Evolutionary conservation across 352 stramenopile genomes (phyloP), one percentile per base, ranked within the genome.

Genomic region (Phytophthora palmivora): DNA sequence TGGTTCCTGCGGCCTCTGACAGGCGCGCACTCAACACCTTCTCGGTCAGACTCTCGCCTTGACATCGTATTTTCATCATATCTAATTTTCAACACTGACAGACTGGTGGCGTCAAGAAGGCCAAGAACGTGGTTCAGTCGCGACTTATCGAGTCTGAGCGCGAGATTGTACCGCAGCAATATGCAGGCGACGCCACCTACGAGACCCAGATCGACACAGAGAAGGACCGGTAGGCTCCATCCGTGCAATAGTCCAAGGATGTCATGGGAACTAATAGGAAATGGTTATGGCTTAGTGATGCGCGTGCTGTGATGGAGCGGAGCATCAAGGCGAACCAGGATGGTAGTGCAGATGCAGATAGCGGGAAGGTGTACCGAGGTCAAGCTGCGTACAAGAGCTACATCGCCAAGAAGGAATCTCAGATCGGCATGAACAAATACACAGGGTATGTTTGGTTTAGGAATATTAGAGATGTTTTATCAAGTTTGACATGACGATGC

Each of bases 371-470:
- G 19, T 96, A 96, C 69, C 80, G 78, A 41, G 88, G 88, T n/a
- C 78, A 94, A 47, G 75, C 86, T 12, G 82, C 66, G 16, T 96
- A 96, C 72, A 93, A 94, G 61, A 94, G 90, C 65, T 96, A 96
- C 62, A 82, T 94, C 12, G 75, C 79, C 16, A 97, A 97, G 70
- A 94, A 94, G 38, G 88, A 94, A 42, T 87, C 84, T 10, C 82
- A 95, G 65, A 79, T 95, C 53, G 85, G 85, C 57, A 92, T 91
- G 76, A 95, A 95, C 71, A 97, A 96, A 70, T 95, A 95, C 64
- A 94, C 89, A 1, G 87, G 85, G 84, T 92, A 45, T 44, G 80
- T 72, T 11, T 6, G 4, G 11, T 45, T 16, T n/a, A n/a, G n/a
- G 48, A 12, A 24, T 32, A 48, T 11, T 49, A 7, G 11, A 24